A percentile compares a stretch with the other conserved stretches of the same genome.
Conservation (phyloP, 306 rosid genomes). For the Cucumis melo region DNA sequence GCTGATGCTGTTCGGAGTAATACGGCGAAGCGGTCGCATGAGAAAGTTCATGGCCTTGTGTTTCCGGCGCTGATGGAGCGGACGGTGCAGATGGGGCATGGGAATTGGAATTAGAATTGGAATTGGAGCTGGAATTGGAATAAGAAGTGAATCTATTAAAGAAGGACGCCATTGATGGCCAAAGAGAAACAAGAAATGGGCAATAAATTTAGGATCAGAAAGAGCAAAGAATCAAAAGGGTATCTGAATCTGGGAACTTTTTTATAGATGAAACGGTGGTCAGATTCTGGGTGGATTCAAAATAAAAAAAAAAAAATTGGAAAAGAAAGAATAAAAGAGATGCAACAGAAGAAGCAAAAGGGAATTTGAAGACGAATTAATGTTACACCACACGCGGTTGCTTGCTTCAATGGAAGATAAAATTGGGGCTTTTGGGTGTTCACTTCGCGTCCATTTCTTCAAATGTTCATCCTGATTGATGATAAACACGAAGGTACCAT, state of each 20-base stretch:
- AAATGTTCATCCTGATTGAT: background rate
- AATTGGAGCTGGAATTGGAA: background rate
- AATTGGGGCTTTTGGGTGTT: background rate
- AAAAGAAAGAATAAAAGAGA: slow-evolving; percentile 45
- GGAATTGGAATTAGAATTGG: slow-evolving; percentile 24
- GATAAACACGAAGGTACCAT: background rate
- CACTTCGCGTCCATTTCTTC: background rate
- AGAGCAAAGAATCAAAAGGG: background rate
- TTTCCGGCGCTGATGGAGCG: background rate
- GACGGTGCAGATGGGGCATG: slow-evolving; percentile 49
- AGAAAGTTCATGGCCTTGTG: background rate
- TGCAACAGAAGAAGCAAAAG: slow-evolving; percentile 41
- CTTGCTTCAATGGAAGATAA: background rate
- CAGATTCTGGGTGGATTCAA: slow-evolving; percentile 32
- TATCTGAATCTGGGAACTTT: background rate
- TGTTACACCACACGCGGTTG: background rate
- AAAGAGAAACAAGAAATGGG: background rate
- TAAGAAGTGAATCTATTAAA: slow-evolving; percentile 17
- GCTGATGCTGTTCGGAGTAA: background rate
- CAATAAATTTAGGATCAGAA: background rate
- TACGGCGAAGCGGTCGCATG: background rate
- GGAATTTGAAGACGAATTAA: background rate
- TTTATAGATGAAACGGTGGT: background rate
- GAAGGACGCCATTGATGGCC: slow-evolving; percentile 34
- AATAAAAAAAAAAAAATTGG: slow-evolving; percentile 40